Conservation (phyloP, 148 eudicot genomes). For the Heliosperma pusillum region DNA sequence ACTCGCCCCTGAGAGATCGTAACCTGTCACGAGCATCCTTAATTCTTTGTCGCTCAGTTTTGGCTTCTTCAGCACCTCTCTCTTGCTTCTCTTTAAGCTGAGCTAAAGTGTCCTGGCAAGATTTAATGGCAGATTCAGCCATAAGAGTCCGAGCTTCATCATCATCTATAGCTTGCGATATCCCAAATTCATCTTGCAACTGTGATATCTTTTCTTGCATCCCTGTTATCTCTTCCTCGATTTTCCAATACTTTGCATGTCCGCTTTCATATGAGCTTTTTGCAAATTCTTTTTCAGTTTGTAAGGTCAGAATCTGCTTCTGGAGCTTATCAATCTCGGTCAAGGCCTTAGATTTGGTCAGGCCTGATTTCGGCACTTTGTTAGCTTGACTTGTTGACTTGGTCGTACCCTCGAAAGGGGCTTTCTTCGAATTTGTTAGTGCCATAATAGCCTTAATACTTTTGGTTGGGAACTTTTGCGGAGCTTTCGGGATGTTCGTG, state of each 20-base stretch:
- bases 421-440: constrained; percentile 37
- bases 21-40: constrained; percentile 49
- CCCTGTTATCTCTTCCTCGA: constrained; percentile 57
- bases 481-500: constrained; percentile 47
- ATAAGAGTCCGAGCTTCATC: constrained; percentile 75
- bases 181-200: constrained; percentile 74
- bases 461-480: constrained; percentile 50
- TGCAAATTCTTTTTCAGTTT: constrained; percentile 83
- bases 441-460: constrained; percentile 50
- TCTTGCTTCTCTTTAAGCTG: constrained; percentile 66
- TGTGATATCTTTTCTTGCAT: constrained; percentile 65
- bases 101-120: constrained; percentile 63
- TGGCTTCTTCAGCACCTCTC: constrained; percentile 45
- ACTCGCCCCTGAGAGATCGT: constrained; percentile 43
- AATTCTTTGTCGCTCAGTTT: constrained; percentile 45
- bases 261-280: constrained; percentile 82
- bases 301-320: constrained; percentile 65
- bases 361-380: constrained; percentile 52
- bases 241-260: constrained; percentile 57
- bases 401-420: constrained; percentile 23
- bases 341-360: constrained; percentile 58
- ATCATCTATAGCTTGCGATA: constrained; percentile 61
- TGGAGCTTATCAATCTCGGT: constrained; percentile 82
- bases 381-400: constrained; percentile 24
- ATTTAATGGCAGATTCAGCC: constrained; percentile 81